phyloP scores from a whole-genome alignment of 1,139 yeast species.

The Candida sojae region DNA sequence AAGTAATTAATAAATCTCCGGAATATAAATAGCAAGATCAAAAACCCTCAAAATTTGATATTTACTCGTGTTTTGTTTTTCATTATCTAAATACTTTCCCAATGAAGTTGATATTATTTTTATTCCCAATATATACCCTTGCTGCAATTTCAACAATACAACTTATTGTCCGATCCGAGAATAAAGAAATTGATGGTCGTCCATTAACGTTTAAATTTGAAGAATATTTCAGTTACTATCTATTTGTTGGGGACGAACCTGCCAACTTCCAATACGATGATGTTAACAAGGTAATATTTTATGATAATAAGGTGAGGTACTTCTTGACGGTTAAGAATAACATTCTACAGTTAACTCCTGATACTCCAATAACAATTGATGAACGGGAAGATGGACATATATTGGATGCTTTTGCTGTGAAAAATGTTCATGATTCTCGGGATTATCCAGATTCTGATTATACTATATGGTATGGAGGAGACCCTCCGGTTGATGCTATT shows the following conservation, averaged over 20 bases:
- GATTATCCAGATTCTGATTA: not conserved
- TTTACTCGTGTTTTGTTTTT: not conserved
- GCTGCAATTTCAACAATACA: conserved; percentile 1
- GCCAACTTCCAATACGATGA: conserved; percentile 1
- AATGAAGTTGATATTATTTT: conserved; percentile 2
- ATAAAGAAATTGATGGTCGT: conserved; percentile 1
- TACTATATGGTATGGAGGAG: conserved; percentile 3
- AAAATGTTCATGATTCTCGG: not conserved
- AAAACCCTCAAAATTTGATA: not conserved
- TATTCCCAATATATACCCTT: conserved; percentile 3
- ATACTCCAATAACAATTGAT: not conserved
- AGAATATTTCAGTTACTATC: not conserved
- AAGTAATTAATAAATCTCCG: not conserved
- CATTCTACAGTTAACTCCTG: conserved; percentile 5
- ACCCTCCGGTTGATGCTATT: conserved; percentile 3
- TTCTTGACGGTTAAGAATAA: conserved; percentile 4
- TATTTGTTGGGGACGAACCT: conserved; percentile 1
- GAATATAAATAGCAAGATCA: not conserved
- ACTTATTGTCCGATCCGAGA: not conserved
- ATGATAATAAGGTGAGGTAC: conserved; percentile 3
- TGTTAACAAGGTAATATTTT: not conserved
- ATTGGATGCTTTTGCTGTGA: conserved; percentile 1
- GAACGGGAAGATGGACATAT: conserved; percentile 1
- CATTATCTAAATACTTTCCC: not conserved
- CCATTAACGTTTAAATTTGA: not conserved